Base-by-base conservation (phyloP, 139 green algal genomes). In the Ulvella scutata region DNA sequence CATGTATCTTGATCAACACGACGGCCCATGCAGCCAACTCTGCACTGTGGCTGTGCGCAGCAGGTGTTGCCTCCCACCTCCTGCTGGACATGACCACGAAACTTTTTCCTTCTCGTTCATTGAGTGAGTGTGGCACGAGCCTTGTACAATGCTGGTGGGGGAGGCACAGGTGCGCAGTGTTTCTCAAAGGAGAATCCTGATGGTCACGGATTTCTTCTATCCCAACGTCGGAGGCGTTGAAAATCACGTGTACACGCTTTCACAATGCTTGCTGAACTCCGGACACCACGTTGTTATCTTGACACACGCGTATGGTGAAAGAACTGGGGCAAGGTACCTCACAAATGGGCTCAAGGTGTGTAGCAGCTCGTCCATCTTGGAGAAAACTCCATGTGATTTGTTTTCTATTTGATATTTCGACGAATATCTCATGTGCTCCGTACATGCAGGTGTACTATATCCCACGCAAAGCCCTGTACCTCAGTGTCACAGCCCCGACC, bases 161-260 rank as follows among this genome's bases (percentile, higher is more conserved):
- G n/a, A n/a, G n/a, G n/a, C n/a, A n/a, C n/a, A n/a, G n/a, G n/a
- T n/a, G n/a, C n/a, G n/a, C n/a, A n/a, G n/a, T n/a, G n/a, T n/a
- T n/a, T n/a, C n/a, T n/a, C n/a, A n/a, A 67, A 67, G 17, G 20
- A 0, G 78, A 38, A 78, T 96, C 26, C 61, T 94, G 23, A 93
- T 98, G 88, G 91, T 97, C n/a, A 92, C 78, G 34, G 94, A 99
- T 74, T 98, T 98, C 78, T 97, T 99, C 82, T 95, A 93, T 43
- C 94, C 94, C 9, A 96, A 94, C 73, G 86, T 89, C 10, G 94
- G 94, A 7, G 94, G 94, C 3, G 93, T 99, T 3, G 94, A 99
- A 77, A 96, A 87, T 73, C 94, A 99, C 83, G 94, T 98, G 31
- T 97, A 97, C 76, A 83, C 94, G 61, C 84, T 99, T 2, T 88